Percentiles rank a stretch among this genome's conserved stretches.
Evolutionary conservation across 2,329 filamentous ascomycete species (phyloP).

Genomic region (Rutstroemia sp.): DNA sequence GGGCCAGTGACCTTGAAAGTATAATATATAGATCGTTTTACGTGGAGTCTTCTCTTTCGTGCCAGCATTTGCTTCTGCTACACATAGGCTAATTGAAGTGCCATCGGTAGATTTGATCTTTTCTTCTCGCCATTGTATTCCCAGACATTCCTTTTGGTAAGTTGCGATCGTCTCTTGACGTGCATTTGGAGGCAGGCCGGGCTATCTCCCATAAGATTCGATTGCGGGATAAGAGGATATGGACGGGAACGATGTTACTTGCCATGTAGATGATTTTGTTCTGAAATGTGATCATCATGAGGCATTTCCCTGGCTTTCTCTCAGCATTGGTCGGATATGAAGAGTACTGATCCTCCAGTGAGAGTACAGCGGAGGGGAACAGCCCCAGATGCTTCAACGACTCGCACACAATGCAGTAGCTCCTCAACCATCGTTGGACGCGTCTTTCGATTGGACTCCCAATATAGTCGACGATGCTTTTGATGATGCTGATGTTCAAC

Average conservation of each 20-base stretch:
- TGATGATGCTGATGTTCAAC: background rate
- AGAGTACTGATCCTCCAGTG: background rate
- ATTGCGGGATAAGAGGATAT: background rate
- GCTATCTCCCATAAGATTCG: constrained; percentile 54
- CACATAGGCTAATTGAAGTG: constrained; percentile 54
- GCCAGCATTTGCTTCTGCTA: constrained; percentile 28
- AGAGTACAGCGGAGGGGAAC: too few relatives aligned
- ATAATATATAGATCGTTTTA: constrained; percentile 42
- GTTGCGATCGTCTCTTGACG: constrained; percentile 59
- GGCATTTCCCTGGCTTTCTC: constrained; percentile 44
- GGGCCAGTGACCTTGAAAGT: constrained; percentile 43
- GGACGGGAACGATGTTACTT: background rate
- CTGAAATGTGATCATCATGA: constrained; percentile 24
- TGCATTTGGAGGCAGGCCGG: constrained; percentile 64
- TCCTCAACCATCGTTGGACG: too few relatives aligned
- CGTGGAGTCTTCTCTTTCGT: background rate
- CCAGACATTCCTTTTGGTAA: constrained; percentile 51
- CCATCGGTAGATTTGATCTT: constrained; percentile 55
- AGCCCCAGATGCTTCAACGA: background rate
- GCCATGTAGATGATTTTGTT: constrained; percentile 11
- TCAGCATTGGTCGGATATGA: background rate
- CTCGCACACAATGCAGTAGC: background rate
- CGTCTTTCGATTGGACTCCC: background rate
- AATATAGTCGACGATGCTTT: background rate
- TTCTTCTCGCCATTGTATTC: constrained; percentile 61